Conservation (phyloP, 371 early-diverging fungal genomes). For the Lichtheimia hyalospora region DNA sequence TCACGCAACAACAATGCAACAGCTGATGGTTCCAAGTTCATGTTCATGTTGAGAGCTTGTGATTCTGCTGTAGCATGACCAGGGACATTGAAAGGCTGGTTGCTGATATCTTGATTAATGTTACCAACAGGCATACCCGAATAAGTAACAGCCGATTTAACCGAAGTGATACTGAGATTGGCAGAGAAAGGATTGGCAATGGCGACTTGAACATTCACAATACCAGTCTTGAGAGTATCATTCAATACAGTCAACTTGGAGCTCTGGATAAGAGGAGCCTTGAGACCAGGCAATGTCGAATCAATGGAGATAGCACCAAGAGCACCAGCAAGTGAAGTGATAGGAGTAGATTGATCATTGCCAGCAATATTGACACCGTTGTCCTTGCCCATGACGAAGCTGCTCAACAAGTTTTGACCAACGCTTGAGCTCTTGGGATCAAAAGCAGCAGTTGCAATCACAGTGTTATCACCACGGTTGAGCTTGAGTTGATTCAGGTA, state of each 20-base stretch:
- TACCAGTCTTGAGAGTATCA: conserved; percentile 38
- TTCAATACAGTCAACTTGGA: conserved; percentile 39
- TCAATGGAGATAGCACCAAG: conserved; percentile 40
- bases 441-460: conserved; percentile 45
- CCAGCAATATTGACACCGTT: conserved; percentile 47
- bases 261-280: conserved; percentile 42
- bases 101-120: conserved; percentile 44
- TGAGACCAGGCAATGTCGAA: conserved; percentile 50
- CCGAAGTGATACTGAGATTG: conserved; percentile 44
- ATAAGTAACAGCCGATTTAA: conserved; percentile 47
- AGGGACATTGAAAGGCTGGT: conserved; percentile 33
- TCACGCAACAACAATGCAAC: conserved; percentile 44
- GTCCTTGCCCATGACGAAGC: conserved; percentile 52
- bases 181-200: conserved; percentile 60
- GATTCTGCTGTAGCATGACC: conserved; percentile 37
- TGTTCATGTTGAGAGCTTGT: conserved; percentile 26
- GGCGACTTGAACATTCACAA: conserved; percentile 46
- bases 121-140: conserved; percentile 50
- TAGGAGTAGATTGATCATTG: conserved; percentile 37
- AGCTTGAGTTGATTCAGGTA: conserved; percentile 42
- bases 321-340: conserved; percentile 46
- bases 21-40: conserved; percentile 42
- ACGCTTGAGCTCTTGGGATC: conserved; percentile 42
- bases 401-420: conserved; percentile 50
- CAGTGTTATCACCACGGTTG: conserved; percentile 43